These are phyloP conservation scores for Wickerhamomyces xylosicus DNA, from an alignment of 805 yeast genomes.

Conservation along the genomic window DNA sequence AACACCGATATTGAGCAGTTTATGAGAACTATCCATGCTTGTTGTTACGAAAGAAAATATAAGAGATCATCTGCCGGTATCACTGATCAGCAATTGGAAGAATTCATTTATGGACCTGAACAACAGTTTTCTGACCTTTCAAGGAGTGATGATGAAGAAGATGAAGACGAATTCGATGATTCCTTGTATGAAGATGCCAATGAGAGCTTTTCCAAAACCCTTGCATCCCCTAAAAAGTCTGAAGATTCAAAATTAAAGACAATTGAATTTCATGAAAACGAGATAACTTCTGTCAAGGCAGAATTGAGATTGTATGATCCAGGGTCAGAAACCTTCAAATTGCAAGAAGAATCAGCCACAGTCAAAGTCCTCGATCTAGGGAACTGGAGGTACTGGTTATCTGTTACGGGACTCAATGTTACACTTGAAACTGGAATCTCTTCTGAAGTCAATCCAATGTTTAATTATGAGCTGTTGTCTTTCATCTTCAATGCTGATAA, in stretches of 20 bases:
- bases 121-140: background rate
- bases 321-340: conserved; percentile 32
- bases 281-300: conserved; percentile 6
- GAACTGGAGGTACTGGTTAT: conserved; percentile 43
- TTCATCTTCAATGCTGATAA: conserved; percentile 53
- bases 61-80: conserved; percentile 38
- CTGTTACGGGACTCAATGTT: conserved; percentile 23
- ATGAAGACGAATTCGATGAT: conserved; percentile 20
- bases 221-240: too few relatives aligned
- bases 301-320: conserved; percentile 51
- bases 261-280: conserved; percentile 13
- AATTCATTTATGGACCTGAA: conserved; percentile 38
- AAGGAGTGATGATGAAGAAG: conserved; percentile 10
- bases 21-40: conserved; percentile 47
- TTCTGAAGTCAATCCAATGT: conserved; percentile 52
- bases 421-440: conserved; percentile 31
- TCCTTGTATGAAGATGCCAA: conserved; percentile 23
- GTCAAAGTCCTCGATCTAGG: conserved; percentile 35
- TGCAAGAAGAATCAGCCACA: conserved; percentile 25
- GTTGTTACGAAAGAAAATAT: conserved; percentile 72
- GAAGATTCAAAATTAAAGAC: too few relatives aligned
- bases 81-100: conserved; percentile 37
- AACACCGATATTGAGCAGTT: conserved; percentile 46
- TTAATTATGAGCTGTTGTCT: conserved; percentile 43
- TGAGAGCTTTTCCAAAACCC: conserved; percentile 17